A percentile compares a stretch with the other conserved stretches of the same genome.
Conservation (phyloP, 345 rosid genomes). For the Bruguiera parviflora region DNA sequence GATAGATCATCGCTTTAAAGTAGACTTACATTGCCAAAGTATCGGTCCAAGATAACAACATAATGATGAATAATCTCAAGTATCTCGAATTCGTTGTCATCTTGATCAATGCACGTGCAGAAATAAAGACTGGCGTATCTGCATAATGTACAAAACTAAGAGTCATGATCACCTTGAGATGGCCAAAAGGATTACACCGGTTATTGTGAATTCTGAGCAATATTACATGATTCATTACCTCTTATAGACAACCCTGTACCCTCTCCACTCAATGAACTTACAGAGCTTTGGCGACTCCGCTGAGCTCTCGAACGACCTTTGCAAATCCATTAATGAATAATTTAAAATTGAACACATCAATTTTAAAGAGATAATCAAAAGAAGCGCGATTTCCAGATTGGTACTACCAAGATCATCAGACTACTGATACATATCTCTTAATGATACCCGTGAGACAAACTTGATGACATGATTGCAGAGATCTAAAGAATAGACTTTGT, state of each 20-base stretch:
- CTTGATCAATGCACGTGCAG: constrained; percentile 94
- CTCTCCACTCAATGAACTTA: constrained; percentile 95
- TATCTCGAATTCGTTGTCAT: constrained; percentile 83
- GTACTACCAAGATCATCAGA: too few relatives aligned
- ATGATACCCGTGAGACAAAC: too few relatives aligned
- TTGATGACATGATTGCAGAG: background rate
- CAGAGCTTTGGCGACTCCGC: constrained; percentile 91
- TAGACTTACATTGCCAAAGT: constrained; percentile 92
- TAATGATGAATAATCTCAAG: constrained; percentile 91
- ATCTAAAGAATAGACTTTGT: background rate
- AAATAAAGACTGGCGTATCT: constrained; percentile 97
- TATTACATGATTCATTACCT: constrained; percentile 43
- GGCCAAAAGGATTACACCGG: background rate
- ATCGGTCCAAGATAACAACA: constrained; percentile 92
- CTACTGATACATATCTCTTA: too few relatives aligned
- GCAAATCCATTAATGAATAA: constrained; percentile 1
- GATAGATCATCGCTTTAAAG: background rate
- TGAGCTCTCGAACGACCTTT: constrained; percentile 85
- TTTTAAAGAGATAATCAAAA: background rate
- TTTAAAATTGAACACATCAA: background rate
- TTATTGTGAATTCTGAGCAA: background rate
- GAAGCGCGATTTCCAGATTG: background rate
- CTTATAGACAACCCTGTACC: constrained; percentile 83
- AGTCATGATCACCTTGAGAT: constrained; percentile 2
- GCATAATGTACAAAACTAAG: constrained; percentile 20